phyloP scores from a whole-genome alignment of 768 basidiomycete species.

The Clavaria fumosa region DNA sequence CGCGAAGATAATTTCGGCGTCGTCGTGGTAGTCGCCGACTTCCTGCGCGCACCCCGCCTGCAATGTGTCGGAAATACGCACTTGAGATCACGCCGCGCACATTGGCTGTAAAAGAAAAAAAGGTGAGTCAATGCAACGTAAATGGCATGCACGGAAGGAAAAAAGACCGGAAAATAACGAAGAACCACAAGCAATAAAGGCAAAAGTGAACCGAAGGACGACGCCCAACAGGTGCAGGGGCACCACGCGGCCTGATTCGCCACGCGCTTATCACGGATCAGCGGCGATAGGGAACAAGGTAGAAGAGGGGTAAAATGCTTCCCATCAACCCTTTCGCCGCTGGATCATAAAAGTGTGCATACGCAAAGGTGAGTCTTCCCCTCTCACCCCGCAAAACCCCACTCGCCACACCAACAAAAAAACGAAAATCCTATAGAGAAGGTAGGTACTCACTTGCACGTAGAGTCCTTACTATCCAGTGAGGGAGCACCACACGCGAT shows the following conservation, averaged over 20 bases:
- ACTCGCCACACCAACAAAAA: conserved; percentile 2
- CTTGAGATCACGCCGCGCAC: conserved; percentile 47
- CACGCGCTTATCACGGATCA: too few relatives aligned
- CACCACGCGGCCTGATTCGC: too few relatives aligned
- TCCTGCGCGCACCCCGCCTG: too few relatives aligned
- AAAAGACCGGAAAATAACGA: neutral
- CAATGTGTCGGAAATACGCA: conserved; percentile 63
- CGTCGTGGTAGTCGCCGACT: conserved; percentile 38
- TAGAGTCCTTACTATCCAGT: conserved; percentile 35
- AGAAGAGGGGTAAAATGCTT: too few relatives aligned
- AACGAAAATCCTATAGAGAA: conserved; percentile 6
- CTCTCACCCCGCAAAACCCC: conserved; percentile 1
- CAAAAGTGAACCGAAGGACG: neutral
- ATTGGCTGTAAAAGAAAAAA: conserved; percentile 35
- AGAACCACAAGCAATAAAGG: neutral
- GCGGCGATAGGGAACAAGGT: too few relatives aligned
- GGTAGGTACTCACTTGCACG: conserved; percentile 43
- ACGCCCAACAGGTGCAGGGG: too few relatives aligned
- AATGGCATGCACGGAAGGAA: too few relatives aligned
- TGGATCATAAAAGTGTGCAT: too few relatives aligned
- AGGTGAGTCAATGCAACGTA: neutral
- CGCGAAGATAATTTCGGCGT: conserved; percentile 10
- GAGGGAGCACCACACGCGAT: conserved; percentile 52
- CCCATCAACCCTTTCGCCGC: too few relatives aligned
- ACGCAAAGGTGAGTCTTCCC: neutral